Percentiles rank a stretch among this genome's conserved stretches.
phyloP scores from a whole-genome alignment of 2,329 filamentous ascomycete genomes.

The Tolypocladium tropicale region DNA sequence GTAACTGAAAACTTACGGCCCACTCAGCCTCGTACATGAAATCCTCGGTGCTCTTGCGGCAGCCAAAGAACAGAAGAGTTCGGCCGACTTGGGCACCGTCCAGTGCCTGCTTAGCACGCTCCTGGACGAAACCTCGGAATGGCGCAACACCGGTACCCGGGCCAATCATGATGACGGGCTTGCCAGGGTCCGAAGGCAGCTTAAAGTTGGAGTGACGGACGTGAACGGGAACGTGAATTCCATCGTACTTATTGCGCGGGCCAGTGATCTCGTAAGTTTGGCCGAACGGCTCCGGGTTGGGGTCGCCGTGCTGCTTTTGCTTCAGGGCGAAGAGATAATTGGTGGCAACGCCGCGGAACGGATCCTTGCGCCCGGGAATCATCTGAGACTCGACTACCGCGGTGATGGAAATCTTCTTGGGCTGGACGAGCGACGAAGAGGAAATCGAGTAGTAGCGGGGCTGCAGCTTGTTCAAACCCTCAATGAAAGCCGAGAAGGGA shows the following conservation, averaged over 20 bases:
- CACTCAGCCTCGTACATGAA: slow-evolving; percentile 89
- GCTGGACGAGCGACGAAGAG: slow-evolving; percentile 87
- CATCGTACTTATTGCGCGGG: slow-evolving; percentile 94
- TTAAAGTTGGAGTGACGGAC: slow-evolving; percentile 99
- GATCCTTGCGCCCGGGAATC: slow-evolving; percentile 67
- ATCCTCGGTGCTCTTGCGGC: slow-evolving; percentile 78
- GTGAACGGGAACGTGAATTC: slow-evolving; percentile 88
- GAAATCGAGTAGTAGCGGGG: slow-evolving; percentile 99
- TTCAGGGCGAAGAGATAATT: slow-evolving; percentile 94
- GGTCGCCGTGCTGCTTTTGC: slow-evolving; percentile 89
- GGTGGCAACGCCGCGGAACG: slow-evolving; percentile 87
- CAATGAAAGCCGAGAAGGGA: slow-evolving; percentile 90
- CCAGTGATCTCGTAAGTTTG: slow-evolving; percentile 79
- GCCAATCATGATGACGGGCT: slow-evolving; percentile 91
- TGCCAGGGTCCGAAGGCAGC: slow-evolving; percentile 86
- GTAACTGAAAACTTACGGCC: slow-evolving; percentile 53
- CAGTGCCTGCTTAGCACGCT: slow-evolving; percentile 74
- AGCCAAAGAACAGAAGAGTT: slow-evolving; percentile 91
- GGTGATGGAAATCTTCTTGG: slow-evolving; percentile 90
- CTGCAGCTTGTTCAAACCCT: slow-evolving; percentile 89
- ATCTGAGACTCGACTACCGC: slow-evolving; percentile 82
- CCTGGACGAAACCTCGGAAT: slow-evolving; percentile 91
- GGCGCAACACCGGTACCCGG: slow-evolving; percentile 95
- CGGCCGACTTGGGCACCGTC: slow-evolving; percentile 75
- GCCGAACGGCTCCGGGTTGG: slow-evolving; percentile 71